phyloP scores from a whole-genome alignment of 495 filamentous ascomycete genomes.

The Trichoderma parareesei region DNA sequence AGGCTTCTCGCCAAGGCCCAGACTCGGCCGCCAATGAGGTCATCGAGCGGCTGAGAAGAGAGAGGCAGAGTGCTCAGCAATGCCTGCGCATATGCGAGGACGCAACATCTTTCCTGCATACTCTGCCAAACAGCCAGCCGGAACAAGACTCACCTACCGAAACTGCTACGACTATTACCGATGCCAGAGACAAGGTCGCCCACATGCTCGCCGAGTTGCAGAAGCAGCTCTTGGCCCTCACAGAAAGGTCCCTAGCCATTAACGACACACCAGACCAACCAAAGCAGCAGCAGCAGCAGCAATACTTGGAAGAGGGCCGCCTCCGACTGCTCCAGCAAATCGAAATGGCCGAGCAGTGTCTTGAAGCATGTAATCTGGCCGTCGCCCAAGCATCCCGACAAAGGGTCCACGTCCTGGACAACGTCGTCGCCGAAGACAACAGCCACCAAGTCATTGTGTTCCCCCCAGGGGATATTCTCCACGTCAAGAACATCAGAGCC shows the following conservation, averaged over 20 bases:
- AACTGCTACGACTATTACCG: not conserved
- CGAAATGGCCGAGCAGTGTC: constrained; percentile 21
- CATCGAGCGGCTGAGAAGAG: constrained; percentile 23
- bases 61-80: constrained; percentile 32
- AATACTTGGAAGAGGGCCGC: constrained; percentile 12
- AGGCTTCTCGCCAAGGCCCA: constrained; percentile 16
- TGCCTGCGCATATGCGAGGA: constrained; percentile 36
- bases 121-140: constrained; percentile 14
- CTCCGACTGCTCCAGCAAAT: constrained; percentile 16
- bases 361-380: constrained; percentile 23
- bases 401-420: constrained; percentile 25
- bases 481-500: constrained; percentile 23
- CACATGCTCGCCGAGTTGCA: not conserved
- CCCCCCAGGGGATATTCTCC: constrained; percentile 28
- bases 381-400: constrained; percentile 18
- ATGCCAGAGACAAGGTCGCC: not conserved
- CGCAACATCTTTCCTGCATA: constrained; percentile 28
- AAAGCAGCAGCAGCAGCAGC: too few species aligned
- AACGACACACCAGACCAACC: too few species aligned
- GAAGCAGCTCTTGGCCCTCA: not conserved
- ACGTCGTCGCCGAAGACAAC: constrained; percentile 25
- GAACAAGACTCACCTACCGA: not conserved
- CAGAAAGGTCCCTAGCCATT: not conserved
- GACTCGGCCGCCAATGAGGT: constrained; percentile 18
- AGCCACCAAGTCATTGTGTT: constrained; percentile 28